Evolutionary conservation across 208 protist genomes (phyloP).

Genomic region (Crithidia thermophila): DNA sequence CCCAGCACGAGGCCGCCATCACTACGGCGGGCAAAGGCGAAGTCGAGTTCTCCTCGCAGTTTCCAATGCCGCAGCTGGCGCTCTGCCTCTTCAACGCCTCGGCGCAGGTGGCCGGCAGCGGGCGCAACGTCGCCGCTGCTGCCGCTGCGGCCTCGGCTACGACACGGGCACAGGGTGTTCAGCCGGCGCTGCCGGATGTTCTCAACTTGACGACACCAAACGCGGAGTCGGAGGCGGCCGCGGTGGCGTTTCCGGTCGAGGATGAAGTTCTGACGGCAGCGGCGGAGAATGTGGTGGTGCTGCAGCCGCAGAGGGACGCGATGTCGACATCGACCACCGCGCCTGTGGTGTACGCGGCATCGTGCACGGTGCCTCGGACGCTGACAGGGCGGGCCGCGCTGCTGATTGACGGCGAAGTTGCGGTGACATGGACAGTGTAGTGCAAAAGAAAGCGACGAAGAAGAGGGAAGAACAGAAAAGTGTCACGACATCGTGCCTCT

Average conservation of each 20-base stretch:
- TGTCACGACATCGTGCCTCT: no score
- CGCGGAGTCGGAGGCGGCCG: no score
- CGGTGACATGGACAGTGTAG: slow-evolving; percentile 29
- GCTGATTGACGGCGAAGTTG: slow-evolving; percentile 30
- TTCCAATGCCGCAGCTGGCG: slow-evolving; percentile 7
- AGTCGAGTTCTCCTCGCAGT: no score
- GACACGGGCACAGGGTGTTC: not conserved
- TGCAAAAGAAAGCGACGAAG: no score
- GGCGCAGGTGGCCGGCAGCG: slow-evolving; percentile 21
- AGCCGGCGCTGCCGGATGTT: not conserved
- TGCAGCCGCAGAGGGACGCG: not conserved
- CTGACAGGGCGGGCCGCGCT: slow-evolving; percentile 27
- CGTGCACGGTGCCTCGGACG: slow-evolving; percentile 18
- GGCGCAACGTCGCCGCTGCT: not conserved
- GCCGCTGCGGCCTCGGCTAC: not conserved
- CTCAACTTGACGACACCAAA: not conserved
- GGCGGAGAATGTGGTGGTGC: slow-evolving; percentile 9
- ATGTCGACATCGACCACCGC: not conserved
- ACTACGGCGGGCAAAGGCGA: not conserved
- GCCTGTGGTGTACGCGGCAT: slow-evolving; percentile 23
- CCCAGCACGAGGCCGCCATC: slow-evolving; percentile 4
- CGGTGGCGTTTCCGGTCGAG: no score
- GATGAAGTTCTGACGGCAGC: not conserved
- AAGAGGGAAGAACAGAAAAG: no score
- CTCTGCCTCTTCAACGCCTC: slow-evolving; percentile 18